Evolutionary conservation across 1,284 basidiomycete species (phyloP).

Genomic region (Somion occarium): DNA sequence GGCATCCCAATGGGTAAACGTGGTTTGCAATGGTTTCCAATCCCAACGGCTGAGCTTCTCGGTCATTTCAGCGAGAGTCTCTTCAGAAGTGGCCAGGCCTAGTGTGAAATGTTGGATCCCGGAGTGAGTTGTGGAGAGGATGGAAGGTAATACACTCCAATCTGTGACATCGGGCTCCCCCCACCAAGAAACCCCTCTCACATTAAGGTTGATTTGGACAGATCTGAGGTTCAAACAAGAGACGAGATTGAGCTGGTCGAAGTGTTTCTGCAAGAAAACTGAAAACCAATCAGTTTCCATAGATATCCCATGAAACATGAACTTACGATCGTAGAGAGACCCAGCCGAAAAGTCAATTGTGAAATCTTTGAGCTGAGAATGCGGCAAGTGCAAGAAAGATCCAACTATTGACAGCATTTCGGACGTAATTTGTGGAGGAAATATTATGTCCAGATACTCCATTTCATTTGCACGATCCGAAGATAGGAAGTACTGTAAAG

Average conservation of each 20-base stretch:
- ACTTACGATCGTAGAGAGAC: no score
- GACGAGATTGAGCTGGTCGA: no score
- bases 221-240: no score
- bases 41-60: not conserved
- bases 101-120: not conserved
- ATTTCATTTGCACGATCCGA: not conserved
- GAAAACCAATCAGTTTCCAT: no score
- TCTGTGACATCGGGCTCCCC: no score
- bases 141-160: not conserved
- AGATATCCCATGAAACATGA: no score
- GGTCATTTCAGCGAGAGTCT: not conserved
- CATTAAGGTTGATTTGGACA: no score
- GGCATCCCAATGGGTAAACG: not conserved
- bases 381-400: not conserved
- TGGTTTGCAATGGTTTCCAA: not conserved
- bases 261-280: no score
- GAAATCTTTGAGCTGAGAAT: not conserved
- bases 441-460: not conserved
- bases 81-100: not conserved
- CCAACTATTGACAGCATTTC: not conserved
- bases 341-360: no score
- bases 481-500: not conserved
- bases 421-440: not conserved
- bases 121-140: not conserved
- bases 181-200: no score